Percentiles rank a stretch among this genome's conserved stretches.
Conservation (phyloP, 139 green algal species). For the Picochlorum sp. region DNA sequence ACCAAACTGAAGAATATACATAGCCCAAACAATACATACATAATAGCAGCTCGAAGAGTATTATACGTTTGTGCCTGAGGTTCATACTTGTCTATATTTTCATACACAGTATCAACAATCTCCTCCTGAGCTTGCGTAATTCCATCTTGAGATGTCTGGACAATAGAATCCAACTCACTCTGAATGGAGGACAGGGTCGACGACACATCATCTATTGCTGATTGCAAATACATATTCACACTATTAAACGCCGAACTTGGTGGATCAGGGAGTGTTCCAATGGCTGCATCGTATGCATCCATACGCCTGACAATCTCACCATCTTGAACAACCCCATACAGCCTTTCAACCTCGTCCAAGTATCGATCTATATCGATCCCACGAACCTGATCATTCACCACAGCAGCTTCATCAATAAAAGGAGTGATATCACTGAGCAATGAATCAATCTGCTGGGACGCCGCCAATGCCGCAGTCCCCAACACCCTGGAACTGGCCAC, state of each 20-base stretch:
- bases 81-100: slow-evolving; percentile 10
- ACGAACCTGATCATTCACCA: neutral
- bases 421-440: neutral
- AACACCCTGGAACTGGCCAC: neutral
- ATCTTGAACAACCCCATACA: no score
- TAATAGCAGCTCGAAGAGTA: slow-evolving; percentile 1
- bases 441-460: neutral
- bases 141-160: neutral
- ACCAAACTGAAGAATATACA: neutral
- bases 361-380: no score
- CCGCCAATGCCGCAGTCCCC: neutral
- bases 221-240: no score
- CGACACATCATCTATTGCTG: neutral
- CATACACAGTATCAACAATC: neutral
- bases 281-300: no score
- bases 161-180: neutral
- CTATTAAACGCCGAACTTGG: no score
- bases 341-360: no score
- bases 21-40: slow-evolving; percentile 17
- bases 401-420: neutral
- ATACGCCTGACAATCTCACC: no score
- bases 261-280: no score
- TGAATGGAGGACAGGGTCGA: neutral
- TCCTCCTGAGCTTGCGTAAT: neutral
- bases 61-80: neutral